Percentiles rank a stretch among this genome's conserved stretches.
These are phyloP conservation scores for Urochloa ruziziensis DNA, from an alignment of 176 grass and related monocot genomes.

Conservation along the genomic window DNA sequence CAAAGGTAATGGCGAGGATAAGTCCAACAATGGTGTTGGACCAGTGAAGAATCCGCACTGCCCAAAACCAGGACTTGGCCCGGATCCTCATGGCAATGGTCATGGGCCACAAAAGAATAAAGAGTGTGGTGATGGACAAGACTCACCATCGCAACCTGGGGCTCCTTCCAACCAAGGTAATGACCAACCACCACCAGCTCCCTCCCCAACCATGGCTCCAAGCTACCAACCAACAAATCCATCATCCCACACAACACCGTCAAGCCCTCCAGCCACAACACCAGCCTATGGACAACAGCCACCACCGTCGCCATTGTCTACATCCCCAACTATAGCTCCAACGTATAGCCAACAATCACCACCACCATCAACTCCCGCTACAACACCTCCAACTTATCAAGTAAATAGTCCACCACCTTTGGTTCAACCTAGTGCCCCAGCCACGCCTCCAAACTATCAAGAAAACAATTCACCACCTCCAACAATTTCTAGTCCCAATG, in stretches of 20 bases:
- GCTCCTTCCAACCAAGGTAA: constrained; percentile 11
- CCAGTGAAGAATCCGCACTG: constrained; percentile 44
- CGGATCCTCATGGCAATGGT: constrained; percentile 2
- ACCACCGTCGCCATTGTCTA: not conserved
- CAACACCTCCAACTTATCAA: not conserved
- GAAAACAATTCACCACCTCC: too few species aligned
- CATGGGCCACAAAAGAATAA: not conserved
- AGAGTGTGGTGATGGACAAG: not conserved
- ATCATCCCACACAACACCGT: not conserved
- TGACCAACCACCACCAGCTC: not conserved
- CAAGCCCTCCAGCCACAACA: not conserved
- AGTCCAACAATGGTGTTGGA: constrained; percentile 17
- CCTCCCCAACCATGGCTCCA: not conserved
- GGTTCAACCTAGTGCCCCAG: not conserved
- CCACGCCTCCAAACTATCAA: not conserved
- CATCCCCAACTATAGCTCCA: not conserved
- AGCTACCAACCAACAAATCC: not conserved
- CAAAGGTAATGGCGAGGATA: not conserved
- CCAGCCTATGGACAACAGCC: not conserved
- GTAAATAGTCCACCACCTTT: not conserved
- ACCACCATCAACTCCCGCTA: not conserved
- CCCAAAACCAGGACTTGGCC: constrained; percentile 31
- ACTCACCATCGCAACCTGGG: not conserved
- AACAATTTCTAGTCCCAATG: not conserved
- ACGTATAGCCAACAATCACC: not conserved